Percentiles rank a stretch among this genome's conserved stretches.
Conservation (phyloP, 192 early-diverging fungal genomes). For the Geranomyces variabilis region DNA sequence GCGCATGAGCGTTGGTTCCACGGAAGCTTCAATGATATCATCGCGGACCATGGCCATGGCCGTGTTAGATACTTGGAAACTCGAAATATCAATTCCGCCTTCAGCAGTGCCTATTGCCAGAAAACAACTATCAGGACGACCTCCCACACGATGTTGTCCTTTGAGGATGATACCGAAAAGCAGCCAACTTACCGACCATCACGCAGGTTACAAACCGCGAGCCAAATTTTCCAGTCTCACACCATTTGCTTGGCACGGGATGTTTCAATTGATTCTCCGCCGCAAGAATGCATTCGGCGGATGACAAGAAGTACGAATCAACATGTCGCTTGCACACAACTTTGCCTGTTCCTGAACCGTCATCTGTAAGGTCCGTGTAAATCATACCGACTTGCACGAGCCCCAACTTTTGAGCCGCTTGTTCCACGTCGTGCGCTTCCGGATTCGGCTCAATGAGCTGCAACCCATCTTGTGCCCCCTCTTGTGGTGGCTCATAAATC, state of each 20-base stretch:
- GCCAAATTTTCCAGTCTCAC: conserved; percentile 77
- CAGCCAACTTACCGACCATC: conserved; percentile 61
- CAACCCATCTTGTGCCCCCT: conserved; percentile 72
- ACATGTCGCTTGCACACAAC: conserved; percentile 89
- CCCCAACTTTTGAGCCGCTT: conserved; percentile 44
- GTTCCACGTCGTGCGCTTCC: conserved; percentile 36
- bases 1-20: conserved; percentile 82
- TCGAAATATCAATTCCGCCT: conserved; percentile 79
- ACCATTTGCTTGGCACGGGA: conserved; percentile 73
- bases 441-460: conserved; percentile 55
- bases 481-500: conserved; percentile 93
- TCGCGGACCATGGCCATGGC: conserved; percentile 87
- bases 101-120: conserved; percentile 75
- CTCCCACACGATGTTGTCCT: background rate
- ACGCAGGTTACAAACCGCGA: conserved; percentile 95
- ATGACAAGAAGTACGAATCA: conserved; percentile 91
- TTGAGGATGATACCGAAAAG: background rate
- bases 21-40: conserved; percentile 88
- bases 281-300: conserved; percentile 83
- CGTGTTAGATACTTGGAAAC: conserved; percentile 92
- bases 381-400: conserved; percentile 76
- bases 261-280: conserved; percentile 81
- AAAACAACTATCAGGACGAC: background rate
- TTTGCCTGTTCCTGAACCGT: conserved; percentile 74
- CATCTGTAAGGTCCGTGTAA: conserved; percentile 89